Conservation (phyloP, 305 asterid genomes). For the Fraxinus sp. region DNA sequence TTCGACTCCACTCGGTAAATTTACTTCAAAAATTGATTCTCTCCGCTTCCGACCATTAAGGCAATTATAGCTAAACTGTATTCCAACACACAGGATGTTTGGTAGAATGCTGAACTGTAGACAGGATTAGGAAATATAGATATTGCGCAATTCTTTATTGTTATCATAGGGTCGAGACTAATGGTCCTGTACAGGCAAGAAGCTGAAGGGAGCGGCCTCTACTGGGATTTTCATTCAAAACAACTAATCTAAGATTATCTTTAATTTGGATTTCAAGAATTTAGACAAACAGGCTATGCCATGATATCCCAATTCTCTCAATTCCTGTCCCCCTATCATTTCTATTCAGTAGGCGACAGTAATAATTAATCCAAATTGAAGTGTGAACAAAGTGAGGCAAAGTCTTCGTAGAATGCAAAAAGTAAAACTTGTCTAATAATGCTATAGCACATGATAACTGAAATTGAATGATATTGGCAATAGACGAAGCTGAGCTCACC, state of each 20-base stretch:
- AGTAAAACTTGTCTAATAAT: neutral
- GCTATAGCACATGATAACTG: neutral
- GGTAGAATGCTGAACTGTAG: neutral
- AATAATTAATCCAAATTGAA: neutral
- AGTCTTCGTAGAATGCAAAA: neutral
- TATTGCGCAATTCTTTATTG: neutral
- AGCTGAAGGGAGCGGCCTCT: neutral
- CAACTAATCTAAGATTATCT: neutral
- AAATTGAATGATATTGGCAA: neutral
- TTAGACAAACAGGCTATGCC: neutral
- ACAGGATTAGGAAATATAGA: neutral
- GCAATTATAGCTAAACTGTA: neutral
- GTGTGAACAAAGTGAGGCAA: constrained; percentile 12
- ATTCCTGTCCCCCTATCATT: neutral
- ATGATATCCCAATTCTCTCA: neutral
- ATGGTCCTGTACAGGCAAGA: neutral
- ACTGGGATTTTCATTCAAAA: neutral
- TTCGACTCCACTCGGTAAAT: neutral
- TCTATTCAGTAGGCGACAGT: neutral
- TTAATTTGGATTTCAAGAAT: neutral
- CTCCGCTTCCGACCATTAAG: neutral
- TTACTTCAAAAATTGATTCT: neutral
- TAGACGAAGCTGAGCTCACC: neutral
- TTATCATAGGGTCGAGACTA: neutral
- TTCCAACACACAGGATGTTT: neutral